Conservation (phyloP, 2,329 filamentous ascomycete genomes). For the Clathrospora elynae region DNA sequence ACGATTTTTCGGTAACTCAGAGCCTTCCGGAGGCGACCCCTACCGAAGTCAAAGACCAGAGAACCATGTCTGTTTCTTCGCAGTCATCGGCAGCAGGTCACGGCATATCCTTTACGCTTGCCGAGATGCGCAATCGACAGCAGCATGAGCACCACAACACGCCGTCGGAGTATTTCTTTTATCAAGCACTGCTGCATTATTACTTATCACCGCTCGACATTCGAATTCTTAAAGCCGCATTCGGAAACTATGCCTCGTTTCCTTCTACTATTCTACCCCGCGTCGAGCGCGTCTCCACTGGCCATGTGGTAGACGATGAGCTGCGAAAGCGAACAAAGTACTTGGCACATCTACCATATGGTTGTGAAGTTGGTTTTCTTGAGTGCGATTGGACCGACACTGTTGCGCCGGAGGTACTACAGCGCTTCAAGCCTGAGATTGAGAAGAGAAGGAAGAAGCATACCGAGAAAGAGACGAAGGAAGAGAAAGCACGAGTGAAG, state of each 20-base stretch:
- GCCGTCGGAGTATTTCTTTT: conserved; percentile 76
- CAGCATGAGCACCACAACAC: conserved; percentile 52
- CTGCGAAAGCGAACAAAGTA: conserved; percentile 85
- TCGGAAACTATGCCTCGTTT: conserved; percentile 80
- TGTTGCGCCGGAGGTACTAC: conserved; percentile 74
- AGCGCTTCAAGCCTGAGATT: conserved; percentile 75
- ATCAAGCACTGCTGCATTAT: conserved; percentile 83
- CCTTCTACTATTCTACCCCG: conserved; percentile 84
- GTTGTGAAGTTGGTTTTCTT: conserved; percentile 88
- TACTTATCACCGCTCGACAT: conserved; percentile 92
- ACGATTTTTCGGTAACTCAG: conserved; percentile 42
- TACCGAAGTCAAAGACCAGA: conserved; percentile 12
- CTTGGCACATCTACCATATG: conserved; percentile 80
- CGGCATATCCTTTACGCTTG: conserved; percentile 50
- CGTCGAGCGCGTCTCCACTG: conserved; percentile 86
- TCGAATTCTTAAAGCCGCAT: conserved; percentile 86
- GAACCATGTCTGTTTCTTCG: conserved; percentile 39
- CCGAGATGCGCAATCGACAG: conserved; percentile 54
- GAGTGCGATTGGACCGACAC: conserved; percentile 97
- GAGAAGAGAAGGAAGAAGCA: conserved; percentile 77
- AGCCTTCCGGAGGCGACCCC: conserved; percentile 12
- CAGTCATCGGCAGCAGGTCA: conserved; percentile 40
- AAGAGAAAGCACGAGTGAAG: conserved; percentile 82
- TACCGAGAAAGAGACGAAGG: conserved; percentile 79
- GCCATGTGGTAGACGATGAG: conserved; percentile 84